These are phyloP conservation scores for Xerocomellus chrysenteron DNA, from an alignment of 768 basidiomycete species.

Conservation along the genomic window DNA sequence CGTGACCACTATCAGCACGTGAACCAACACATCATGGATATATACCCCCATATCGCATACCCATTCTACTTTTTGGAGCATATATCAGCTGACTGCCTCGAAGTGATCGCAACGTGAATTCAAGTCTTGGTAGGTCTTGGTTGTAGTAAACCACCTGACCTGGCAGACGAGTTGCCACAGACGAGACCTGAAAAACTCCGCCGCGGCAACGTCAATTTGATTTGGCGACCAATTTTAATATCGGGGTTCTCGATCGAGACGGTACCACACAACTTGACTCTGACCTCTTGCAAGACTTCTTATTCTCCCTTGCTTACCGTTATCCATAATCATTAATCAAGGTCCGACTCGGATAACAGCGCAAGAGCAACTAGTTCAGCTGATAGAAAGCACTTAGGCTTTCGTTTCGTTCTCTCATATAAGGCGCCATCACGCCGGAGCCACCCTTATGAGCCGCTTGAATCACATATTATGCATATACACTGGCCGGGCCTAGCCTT, in stretches of 20 bases:
- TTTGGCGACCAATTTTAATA: background rate
- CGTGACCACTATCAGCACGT: conserved; percentile 8
- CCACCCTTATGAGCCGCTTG: no score
- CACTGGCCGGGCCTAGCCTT: no score
- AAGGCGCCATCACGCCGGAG: no score
- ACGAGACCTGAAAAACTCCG: background rate
- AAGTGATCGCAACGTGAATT: background rate
- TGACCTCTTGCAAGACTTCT: background rate
- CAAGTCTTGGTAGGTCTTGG: background rate
- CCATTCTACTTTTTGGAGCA: background rate
- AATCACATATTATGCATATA: no score
- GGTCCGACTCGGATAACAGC: no score
- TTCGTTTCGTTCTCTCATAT: no score
- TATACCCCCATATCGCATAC: background rate
- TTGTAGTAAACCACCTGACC: background rate
- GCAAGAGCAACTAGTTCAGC: no score
- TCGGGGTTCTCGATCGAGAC: background rate
- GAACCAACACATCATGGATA: background rate
- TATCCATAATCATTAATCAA: no score
- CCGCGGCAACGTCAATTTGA: background rate
- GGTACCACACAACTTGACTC: background rate
- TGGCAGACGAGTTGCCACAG: background rate
- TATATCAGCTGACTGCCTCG: background rate
- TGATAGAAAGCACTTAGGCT: no score
- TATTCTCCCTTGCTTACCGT: background rate